Evolutionary conservation across 2,329 filamentous ascomycete species (phyloP), one percentile per base, ranked within the genome.

Genomic region (Stachybotrys elegans): DNA sequence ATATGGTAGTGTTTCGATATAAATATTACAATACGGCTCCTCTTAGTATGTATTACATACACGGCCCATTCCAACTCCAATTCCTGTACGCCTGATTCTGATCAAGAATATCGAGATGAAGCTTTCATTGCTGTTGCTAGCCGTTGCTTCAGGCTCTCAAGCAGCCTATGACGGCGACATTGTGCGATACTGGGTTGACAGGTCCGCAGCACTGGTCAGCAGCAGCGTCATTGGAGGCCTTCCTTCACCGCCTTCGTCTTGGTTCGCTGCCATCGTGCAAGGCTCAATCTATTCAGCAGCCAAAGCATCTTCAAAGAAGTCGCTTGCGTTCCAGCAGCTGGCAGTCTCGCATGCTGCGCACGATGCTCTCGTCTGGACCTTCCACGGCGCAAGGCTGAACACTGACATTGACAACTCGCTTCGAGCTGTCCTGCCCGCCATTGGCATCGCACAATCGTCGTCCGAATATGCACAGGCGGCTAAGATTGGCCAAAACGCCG

Each of bases 311-410:
- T 14, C 21, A 12, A 7, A 40, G 22, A 22, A 45, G 27, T 16
- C 39, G 14, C 42, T 27, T 11, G 34, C 17, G 8, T 42, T 45
- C 31, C 48, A 50, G 42, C 48, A 50, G 37, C 40, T 47, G 12
- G 48, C 48, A 27, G 43, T 50, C 9, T 50, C 48, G 2, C 45
- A 47, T 29, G 48, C 48, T 7, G 48, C 48, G 6, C 48, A 50
- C 23, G 45, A 47, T 35, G 34, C 45, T 4, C 32, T 50, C 22
- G 27, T 34, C 7, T 47, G 48, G 45, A 42, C 37, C 21, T 50
- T 47, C 43, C 44, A 50, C 14, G 45, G 48, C 17, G 41, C 37
- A 2, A 39, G 45, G 9, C 20, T 43, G 14, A 41, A 35, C 22
- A 42, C 36, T 21, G 17, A 41, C 13, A 43, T 50, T 25, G 45